phyloP scores from a whole-genome alignment of 768 basidiomycete species.

The Xerocomus potaroensis region DNA sequence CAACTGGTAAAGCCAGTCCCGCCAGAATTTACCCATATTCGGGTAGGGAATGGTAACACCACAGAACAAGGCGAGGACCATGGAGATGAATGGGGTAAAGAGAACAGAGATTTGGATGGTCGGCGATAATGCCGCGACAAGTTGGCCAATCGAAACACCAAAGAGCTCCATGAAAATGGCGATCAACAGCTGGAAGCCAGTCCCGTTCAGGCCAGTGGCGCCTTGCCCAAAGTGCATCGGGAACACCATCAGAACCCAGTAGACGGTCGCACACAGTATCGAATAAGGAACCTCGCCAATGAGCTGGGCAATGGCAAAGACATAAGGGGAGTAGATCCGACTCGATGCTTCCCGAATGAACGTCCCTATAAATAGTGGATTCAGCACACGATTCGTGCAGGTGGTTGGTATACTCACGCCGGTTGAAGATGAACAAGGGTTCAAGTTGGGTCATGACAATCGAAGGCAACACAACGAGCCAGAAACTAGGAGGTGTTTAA shows the following conservation, averaged over 20 bases:
- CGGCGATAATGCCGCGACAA: conserved; percentile 73
- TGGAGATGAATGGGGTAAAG: conserved; percentile 71
- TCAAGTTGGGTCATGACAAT: conserved; percentile 69
- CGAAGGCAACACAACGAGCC: conserved; percentile 63
- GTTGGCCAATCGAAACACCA: conserved; percentile 68
- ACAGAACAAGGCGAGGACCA: conserved; percentile 69
- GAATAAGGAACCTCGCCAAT: conserved; percentile 79
- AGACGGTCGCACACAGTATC: conserved; percentile 62
- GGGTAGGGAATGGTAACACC: conserved; percentile 76
- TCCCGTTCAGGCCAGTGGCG: conserved; percentile 52
- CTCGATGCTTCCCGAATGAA: conserved; percentile 65
- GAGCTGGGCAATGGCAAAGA: conserved; percentile 81
- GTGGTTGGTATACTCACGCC: conserved; percentile 39
- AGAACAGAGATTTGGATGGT: conserved; percentile 75
- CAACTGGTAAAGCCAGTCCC: conserved; percentile 72
- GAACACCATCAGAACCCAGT: conserved; percentile 75
- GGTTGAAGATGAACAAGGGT: conserved; percentile 75
- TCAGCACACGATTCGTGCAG: not conserved
- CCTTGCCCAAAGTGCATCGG: conserved; percentile 68
- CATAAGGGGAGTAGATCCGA: conserved; percentile 81
- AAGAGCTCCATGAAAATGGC: conserved; percentile 69
- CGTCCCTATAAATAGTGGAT: conserved; percentile 23
- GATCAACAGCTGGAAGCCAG: conserved; percentile 68
- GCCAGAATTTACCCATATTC: conserved; percentile 62
- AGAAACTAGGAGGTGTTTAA: no score